phyloP scores from a whole-genome alignment of 805 yeast species.

The Pichia eremophila region DNA sequence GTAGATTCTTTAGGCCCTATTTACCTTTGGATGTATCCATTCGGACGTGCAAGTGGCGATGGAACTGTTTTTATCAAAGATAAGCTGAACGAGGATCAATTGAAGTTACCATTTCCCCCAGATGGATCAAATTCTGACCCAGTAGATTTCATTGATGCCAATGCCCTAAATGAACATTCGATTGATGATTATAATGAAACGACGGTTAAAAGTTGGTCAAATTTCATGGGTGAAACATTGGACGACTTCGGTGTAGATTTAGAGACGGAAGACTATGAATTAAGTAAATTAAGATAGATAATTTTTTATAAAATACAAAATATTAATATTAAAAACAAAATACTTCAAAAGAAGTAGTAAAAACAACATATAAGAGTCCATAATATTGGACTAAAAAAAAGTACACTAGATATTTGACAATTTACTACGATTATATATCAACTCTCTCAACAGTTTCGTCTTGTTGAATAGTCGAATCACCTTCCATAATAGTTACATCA shows the following conservation, averaged over 20 bases:
- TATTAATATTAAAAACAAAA: too few species aligned
- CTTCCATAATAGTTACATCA: conserved; percentile 28
- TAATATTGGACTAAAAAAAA: not conserved
- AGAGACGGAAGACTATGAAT: conserved; percentile 38
- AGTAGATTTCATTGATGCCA: conserved; percentile 4
- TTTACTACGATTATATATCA: not conserved
- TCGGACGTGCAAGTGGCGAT: conserved; percentile 49
- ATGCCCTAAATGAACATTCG: not conserved
- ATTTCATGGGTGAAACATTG: conserved; percentile 74
- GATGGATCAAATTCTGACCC: conserved; percentile 47
- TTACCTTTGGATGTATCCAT: conserved; percentile 62
- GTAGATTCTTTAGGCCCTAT: conserved; percentile 50
- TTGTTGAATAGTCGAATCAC: conserved; percentile 40
- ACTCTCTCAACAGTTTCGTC: conserved; percentile 30
- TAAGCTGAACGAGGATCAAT: conserved; percentile 49
- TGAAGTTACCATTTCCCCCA: conserved; percentile 87
- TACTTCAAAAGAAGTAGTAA: too few species aligned
- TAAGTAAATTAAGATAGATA: conserved; percentile 2
- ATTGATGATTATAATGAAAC: conserved; percentile 12
- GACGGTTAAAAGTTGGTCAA: conserved; percentile 41
- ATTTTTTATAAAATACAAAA: too few species aligned
- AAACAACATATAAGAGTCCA: too few species aligned
- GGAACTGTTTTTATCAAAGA: conserved; percentile 53
- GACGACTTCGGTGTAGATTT: conserved; percentile 84
- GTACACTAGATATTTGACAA: not conserved